Conservation (phyloP, 2,329 filamentous ascomycete species). For the Aspergillus chevalieri region DNA sequence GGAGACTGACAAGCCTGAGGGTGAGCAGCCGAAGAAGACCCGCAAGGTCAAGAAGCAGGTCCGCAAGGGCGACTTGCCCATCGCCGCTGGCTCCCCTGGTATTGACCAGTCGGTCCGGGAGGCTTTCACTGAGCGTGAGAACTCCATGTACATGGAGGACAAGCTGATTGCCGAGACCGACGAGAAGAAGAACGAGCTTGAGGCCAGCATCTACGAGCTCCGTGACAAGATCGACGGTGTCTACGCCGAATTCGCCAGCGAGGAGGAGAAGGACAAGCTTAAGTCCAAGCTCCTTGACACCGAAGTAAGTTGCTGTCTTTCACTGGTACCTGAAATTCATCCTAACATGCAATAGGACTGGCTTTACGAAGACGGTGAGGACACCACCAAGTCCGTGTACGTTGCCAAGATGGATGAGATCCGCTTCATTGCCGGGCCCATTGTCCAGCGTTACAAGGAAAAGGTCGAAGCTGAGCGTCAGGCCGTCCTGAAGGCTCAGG, state of each 20-base stretch:
- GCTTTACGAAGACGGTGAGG: constrained; percentile 96
- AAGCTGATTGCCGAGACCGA: constrained; percentile 97
- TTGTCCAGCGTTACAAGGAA: constrained; percentile 91
- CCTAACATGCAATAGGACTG: constrained; percentile 64
- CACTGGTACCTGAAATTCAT: neutral
- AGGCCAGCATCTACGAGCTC: constrained; percentile 94
- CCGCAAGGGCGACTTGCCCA: constrained; percentile 89
- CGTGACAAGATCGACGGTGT: constrained; percentile 91
- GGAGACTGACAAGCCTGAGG: constrained; percentile 66
- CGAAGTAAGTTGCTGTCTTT: constrained; percentile 61
- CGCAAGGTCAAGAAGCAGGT: constrained; percentile 99
- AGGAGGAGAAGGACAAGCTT: constrained; percentile 86
- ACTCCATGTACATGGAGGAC: constrained; percentile 91
- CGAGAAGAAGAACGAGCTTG: constrained; percentile 99
- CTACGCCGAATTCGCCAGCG: constrained; percentile 80
- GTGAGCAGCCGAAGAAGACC: constrained; percentile 69
- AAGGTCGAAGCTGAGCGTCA: constrained; percentile 84
- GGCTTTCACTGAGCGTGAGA: constrained; percentile 71
- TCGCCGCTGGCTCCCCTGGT: constrained; percentile 74
- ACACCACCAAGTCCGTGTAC: constrained; percentile 89
- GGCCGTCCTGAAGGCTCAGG: constrained; percentile 60
- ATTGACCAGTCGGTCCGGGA: constrained; percentile 65
- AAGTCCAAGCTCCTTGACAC: constrained; percentile 72
- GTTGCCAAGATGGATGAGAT: constrained; percentile 94
- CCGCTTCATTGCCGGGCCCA: constrained; percentile 79